Conservation (phyloP, 495 filamentous ascomycete species). For the Darksidea phi region DNA sequence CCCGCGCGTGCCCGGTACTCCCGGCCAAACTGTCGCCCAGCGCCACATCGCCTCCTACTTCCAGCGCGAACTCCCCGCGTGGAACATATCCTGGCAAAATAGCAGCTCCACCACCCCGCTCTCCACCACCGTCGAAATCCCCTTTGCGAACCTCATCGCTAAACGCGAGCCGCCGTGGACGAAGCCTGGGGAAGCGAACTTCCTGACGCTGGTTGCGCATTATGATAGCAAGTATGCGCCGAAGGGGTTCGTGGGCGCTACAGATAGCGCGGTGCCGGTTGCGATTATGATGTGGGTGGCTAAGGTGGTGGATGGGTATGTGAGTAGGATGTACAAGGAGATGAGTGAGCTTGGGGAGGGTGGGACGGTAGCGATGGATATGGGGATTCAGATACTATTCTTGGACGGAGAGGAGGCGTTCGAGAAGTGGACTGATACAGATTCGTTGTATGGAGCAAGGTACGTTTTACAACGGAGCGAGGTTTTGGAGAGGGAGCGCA, state of each 20-base stretch:
- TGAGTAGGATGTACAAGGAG: conserved; percentile 76
- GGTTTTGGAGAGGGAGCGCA: no score
- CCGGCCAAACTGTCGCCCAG: conserved; percentile 69
- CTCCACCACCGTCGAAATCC: conserved; percentile 64
- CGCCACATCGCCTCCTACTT: conserved; percentile 85
- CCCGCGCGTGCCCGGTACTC: conserved; percentile 83
- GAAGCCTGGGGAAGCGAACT: conserved; percentile 65
- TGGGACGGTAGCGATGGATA: conserved; percentile 53
- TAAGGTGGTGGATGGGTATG: conserved; percentile 69
- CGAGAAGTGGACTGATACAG: conserved; percentile 67
- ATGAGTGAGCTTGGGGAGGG: conserved; percentile 60
- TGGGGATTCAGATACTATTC: conserved; percentile 84
- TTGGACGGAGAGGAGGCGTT: conserved; percentile 97
- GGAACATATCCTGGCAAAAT: conserved; percentile 82
- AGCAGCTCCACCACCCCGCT: conserved; percentile 77
- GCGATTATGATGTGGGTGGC: conserved; percentile 88
- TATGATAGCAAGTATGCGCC: conserved; percentile 86
- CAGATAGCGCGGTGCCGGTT: conserved; percentile 89
- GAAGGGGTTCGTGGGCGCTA: conserved; percentile 87
- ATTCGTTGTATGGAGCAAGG: conserved; percentile 86
- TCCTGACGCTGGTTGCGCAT: conserved; percentile 87
- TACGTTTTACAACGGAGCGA: no score
- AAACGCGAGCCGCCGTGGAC: conserved; percentile 88
- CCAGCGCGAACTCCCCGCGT: conserved; percentile 65
- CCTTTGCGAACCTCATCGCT: conserved; percentile 83